A percentile compares a stretch with the other conserved stretches of the same genome.
phyloP scores from a whole-genome alignment of 306 rosid genomes.

The Pyrus bretschneideri region DNA sequence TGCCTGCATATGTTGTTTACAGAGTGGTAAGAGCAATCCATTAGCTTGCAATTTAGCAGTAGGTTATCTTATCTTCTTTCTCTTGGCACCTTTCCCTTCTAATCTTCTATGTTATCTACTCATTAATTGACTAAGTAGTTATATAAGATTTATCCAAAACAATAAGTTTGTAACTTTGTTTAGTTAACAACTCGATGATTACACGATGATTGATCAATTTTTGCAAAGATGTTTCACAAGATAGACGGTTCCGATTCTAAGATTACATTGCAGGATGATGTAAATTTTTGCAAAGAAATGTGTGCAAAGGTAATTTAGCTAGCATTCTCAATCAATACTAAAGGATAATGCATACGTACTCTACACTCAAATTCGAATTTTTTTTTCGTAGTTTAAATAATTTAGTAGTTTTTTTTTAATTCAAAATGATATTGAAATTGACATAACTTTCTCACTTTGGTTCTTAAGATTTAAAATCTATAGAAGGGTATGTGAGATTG shows the following conservation, averaged over 20 bases:
- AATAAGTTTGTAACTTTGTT: neutral
- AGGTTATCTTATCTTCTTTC: too few relatives aligned
- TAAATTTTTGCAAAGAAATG: too few relatives aligned
- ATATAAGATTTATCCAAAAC: neutral
- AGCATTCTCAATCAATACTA: neutral
- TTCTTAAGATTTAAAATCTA: too few relatives aligned
- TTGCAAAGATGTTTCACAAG: neutral
- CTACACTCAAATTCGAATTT: too few relatives aligned
- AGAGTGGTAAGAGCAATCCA: neutral
- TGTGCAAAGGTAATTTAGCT: neutral
- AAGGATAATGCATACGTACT: neutral
- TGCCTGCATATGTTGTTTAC: neutral
- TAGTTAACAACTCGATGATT: too few relatives aligned
- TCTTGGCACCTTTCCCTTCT: neutral
- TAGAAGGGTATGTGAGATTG: accelerated
- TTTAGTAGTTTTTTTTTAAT: neutral
- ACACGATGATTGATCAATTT: neutral
- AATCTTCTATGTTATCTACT: neutral
- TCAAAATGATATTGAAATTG: too few relatives aligned
- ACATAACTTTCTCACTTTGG: too few relatives aligned
- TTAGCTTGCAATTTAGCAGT: neutral
- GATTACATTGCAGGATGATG: neutral
- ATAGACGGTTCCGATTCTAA: neutral
- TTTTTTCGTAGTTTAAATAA: too few relatives aligned
- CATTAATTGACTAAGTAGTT: neutral